These are phyloP conservation scores for Byssothecium circinans DNA, from an alignment of 2,329 filamentous ascomycete genomes.

Conservation along the genomic window DNA sequence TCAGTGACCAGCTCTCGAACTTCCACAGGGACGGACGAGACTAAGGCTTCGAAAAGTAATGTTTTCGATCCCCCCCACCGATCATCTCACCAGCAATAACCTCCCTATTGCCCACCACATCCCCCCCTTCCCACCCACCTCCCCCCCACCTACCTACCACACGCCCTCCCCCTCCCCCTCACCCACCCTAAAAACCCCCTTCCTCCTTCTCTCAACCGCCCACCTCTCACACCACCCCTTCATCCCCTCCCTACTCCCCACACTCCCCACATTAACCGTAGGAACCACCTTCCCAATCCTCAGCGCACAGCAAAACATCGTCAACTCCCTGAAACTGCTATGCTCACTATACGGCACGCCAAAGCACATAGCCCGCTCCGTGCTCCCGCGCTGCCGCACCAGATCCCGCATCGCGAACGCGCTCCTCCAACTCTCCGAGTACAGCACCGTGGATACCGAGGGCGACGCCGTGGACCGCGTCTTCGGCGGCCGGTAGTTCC, in stretches of 20 bases:
- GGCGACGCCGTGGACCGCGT: slow-evolving; percentile 65
- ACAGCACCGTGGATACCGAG: slow-evolving; percentile 65
- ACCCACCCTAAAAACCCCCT: slow-evolving; percentile 55
- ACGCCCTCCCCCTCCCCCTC: slow-evolving; percentile 9
- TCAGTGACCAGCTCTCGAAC: no score
- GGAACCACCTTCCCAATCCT: slow-evolving; percentile 88
- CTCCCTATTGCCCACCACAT: no score
- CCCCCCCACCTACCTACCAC: not conserved
- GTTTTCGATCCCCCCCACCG: no score
- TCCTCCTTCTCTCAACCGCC: slow-evolving; percentile 64
- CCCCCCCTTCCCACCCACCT: not conserved
- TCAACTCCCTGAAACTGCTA: slow-evolving; percentile 89
- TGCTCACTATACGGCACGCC: slow-evolving; percentile 97
- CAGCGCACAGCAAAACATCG: slow-evolving; percentile 87
- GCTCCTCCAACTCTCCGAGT: slow-evolving; percentile 72
- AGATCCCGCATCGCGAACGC: slow-evolving; percentile 73
- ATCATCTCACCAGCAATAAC: no score
- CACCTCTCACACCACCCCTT: slow-evolving; percentile 67
- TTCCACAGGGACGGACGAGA: no score
- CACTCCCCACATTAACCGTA: slow-evolving; percentile 81
- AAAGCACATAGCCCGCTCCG: slow-evolving; percentile 80
- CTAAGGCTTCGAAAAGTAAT: no score
- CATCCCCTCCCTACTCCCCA: slow-evolving; percentile 66
- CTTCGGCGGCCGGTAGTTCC: slow-evolving; percentile 81
- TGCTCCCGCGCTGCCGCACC: slow-evolving; percentile 79